These are phyloP conservation scores for Phoenix dactylifera DNA, from an alignment of 176 grass and related monocot species.

Conservation along the genomic window DNA sequence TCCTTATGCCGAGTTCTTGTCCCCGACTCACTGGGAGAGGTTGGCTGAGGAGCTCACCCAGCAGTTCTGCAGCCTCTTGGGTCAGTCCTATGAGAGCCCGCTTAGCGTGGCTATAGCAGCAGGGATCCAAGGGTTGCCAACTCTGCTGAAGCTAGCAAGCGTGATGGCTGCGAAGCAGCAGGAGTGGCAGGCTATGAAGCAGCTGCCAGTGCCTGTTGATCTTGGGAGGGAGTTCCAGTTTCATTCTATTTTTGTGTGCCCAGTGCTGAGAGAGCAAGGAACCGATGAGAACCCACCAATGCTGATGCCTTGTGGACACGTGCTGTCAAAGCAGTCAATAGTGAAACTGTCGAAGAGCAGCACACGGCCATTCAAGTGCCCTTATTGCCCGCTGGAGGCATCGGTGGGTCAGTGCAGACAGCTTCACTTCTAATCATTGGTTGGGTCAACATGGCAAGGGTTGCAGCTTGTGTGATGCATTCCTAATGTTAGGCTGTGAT, in stretches of 20 bases:
- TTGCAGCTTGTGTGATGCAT: too few species aligned
- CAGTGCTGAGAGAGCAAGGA: slow-evolving; percentile 67
- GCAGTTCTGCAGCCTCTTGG: slow-evolving; percentile 68
- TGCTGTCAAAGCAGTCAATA: slow-evolving; percentile 72
- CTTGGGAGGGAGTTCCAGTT: slow-evolving; percentile 66
- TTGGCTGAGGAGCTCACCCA: slow-evolving; percentile 51
- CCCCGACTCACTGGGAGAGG: slow-evolving; percentile 53
- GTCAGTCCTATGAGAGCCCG: slow-evolving; percentile 51
- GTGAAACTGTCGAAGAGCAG: slow-evolving; percentile 77
- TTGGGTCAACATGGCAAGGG: too few species aligned
- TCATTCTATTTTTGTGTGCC: slow-evolving; percentile 86
- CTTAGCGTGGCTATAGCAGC: slow-evolving; percentile 50
- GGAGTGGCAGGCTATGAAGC: slow-evolving; percentile 91
- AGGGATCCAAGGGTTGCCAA: slow-evolving; percentile 75
- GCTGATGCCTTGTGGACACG: slow-evolving; percentile 88
- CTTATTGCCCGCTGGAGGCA: slow-evolving; percentile 70
- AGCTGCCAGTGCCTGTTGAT: slow-evolving; percentile 73
- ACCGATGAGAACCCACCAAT: slow-evolving; percentile 88
- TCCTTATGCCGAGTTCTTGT: slow-evolving; percentile 63
- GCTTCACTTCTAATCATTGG: slow-evolving; percentile 55
- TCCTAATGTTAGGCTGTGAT: too few species aligned
- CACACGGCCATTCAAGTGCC: slow-evolving; percentile 78
- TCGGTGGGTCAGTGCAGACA: slow-evolving; percentile 56
- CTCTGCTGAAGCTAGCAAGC: slow-evolving; percentile 50
- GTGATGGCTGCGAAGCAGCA: slow-evolving; percentile 74